Percentiles rank a stretch among this genome's conserved stretches.
phyloP scores from a whole-genome alignment of 495 filamentous ascomycete species.

The Darksidea phi region DNA sequence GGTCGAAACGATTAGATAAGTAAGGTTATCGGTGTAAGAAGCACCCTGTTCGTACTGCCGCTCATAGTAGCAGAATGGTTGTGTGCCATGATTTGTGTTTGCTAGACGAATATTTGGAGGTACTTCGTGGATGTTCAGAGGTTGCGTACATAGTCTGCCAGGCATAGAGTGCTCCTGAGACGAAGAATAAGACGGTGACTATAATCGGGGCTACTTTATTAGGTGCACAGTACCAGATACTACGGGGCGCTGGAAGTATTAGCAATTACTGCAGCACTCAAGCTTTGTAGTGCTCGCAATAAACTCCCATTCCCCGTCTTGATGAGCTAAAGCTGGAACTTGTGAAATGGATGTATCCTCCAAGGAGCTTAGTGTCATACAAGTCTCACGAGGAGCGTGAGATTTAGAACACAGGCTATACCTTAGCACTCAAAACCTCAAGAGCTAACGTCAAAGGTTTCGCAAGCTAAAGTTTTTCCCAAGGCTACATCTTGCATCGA shows the following conservation, averaged over 20 bases:
- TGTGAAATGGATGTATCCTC: no score
- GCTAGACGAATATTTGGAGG: constrained; percentile 4
- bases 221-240: constrained; percentile 70
- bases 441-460: no score
- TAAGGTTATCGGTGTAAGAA: constrained; percentile 30
- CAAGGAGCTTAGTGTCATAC: no score
- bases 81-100: constrained; percentile 39
- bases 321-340: not conserved
- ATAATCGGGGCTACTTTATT: constrained; percentile 70
- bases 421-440: no score
- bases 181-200: constrained; percentile 63
- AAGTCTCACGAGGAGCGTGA: no score
- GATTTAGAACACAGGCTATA: no score
- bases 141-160: constrained; percentile 62
- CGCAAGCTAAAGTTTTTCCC: no score
- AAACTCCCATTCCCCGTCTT: constrained; percentile 34
- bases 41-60: constrained; percentile 35
- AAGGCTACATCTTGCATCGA: no score
- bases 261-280: not conserved
- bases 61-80: constrained; percentile 37
- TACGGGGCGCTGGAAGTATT: constrained; percentile 38
- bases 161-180: constrained; percentile 57
- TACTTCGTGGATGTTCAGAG: not conserved
- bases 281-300: constrained; percentile 15
- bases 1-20: constrained; percentile 31